These are phyloP conservation scores for Botrytis hyacinthi DNA, from an alignment of 2,329 filamentous ascomycete genomes.

Conservation along the genomic window DNA sequence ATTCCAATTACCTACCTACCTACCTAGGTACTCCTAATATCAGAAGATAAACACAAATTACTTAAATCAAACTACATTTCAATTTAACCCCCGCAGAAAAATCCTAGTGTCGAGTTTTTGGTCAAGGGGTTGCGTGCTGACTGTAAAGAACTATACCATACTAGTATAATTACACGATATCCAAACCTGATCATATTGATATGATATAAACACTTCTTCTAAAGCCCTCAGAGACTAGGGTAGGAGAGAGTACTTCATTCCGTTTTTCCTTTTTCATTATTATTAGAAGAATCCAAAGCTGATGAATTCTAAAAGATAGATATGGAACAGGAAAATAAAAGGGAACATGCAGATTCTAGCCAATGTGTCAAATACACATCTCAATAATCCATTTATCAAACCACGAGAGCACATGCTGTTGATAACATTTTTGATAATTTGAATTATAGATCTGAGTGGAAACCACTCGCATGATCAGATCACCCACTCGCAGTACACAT, in stretches of 20 bases:
- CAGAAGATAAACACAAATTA: no score
- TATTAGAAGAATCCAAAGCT: neutral
- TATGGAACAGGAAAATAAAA: neutral
- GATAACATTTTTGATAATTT: neutral
- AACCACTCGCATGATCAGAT: neutral
- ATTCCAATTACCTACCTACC: no score
- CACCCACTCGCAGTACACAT: neutral
- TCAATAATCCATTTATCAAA: neutral
- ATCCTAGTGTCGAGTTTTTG: no score
- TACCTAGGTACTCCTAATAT: no score
- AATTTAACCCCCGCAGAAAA: no score
- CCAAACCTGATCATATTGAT: neutral
- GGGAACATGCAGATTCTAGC: accelerated
- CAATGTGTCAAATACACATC: neutral
- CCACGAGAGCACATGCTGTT: neutral
- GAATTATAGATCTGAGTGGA: neutral
- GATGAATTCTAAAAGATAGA: neutral
- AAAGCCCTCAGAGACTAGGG: neutral
- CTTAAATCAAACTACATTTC: no score
- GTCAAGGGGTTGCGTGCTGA: neutral
- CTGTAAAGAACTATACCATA: neutral
- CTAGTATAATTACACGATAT: neutral
- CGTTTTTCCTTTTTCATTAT: neutral
- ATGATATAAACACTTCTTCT: neutral
- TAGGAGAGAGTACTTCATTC: neutral